These are phyloP conservation scores for Euphorbia peplus DNA, from an alignment of 345 rosid species.

Conservation along the genomic window DNA sequence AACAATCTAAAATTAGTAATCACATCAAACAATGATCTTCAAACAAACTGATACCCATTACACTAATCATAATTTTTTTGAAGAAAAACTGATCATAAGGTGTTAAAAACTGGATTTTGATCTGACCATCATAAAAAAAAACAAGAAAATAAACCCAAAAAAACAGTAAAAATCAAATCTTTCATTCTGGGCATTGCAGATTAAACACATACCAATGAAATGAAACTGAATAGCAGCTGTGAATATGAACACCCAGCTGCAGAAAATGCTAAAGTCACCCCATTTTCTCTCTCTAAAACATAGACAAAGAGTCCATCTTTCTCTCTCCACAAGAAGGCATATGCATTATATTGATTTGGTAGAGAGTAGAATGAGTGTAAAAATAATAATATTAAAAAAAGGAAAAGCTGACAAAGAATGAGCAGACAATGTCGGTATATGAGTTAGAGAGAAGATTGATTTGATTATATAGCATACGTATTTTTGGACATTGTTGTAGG, in stretches of 20 bases:
- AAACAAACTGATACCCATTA: too few relatives aligned
- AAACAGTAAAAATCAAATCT: constrained; percentile 17
- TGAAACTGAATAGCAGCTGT: constrained; percentile 39
- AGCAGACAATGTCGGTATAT: constrained; percentile 3
- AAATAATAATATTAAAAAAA: not conserved
- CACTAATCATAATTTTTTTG: too few relatives aligned
- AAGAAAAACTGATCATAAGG: not conserved
- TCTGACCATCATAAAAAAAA: constrained; percentile 7
- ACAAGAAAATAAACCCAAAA: constrained; percentile 13
- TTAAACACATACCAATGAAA: constrained; percentile 29
- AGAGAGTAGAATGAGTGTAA: constrained; percentile 2
- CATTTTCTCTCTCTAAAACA: constrained; percentile 33
- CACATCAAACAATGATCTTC: not conserved
- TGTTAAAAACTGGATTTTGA: constrained; percentile 3
- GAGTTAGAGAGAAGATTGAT: not conserved
- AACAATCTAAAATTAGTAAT: not conserved
- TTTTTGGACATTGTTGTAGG: too few relatives aligned
- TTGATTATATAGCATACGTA: constrained; percentile 3
- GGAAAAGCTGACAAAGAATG: not conserved
- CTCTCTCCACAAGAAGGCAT: constrained; percentile 31
- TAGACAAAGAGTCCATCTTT: constrained; percentile 3
- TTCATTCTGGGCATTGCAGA: constrained; percentile 6
- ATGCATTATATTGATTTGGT: constrained; percentile 34
- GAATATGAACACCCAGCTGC: constrained; percentile 44
- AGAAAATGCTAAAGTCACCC: constrained; percentile 41